A percentile compares a stretch with the other conserved stretches of the same genome.
Evolutionary conservation across 1,284 basidiomycete species (phyloP).

Genomic region (Coniophora puteana): DNA sequence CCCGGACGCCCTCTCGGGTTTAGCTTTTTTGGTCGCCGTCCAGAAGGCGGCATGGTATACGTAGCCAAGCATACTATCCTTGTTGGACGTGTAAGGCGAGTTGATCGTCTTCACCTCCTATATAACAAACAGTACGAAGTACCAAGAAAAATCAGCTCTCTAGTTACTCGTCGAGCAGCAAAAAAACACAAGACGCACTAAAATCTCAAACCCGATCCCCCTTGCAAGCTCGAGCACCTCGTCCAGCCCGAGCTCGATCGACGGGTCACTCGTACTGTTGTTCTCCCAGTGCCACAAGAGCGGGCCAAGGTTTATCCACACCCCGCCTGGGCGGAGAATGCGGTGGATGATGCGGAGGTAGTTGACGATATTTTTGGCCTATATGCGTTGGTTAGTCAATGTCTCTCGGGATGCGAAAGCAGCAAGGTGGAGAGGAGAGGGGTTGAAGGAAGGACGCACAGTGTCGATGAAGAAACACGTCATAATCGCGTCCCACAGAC

Average conservation of each 20-base stretch:
- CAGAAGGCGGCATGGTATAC: slow-evolving; percentile 84
- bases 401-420: background rate
- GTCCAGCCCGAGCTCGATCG: slow-evolving; percentile 85
- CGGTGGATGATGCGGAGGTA: slow-evolving; percentile 82
- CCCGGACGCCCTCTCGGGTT: too few relatives aligned
- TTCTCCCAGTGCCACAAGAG: slow-evolving; percentile 97
- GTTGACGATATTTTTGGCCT: slow-evolving; percentile 92
- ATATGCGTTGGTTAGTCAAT: slow-evolving; percentile 6
- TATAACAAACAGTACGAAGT: background rate
- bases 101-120: slow-evolving; percentile 80
- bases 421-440: too few relatives aligned
- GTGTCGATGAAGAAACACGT: slow-evolving; percentile 99
- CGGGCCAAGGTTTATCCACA: slow-evolving; percentile 94
- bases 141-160: slow-evolving; percentile 5
- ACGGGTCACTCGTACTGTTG: slow-evolving; percentile 73
- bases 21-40: slow-evolving; percentile 82
- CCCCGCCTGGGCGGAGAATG: slow-evolving; percentile 77
- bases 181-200: slow-evolving; percentile 48
- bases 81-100: slow-evolving; percentile 87
- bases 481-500: slow-evolving; percentile 84
- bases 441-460: slow-evolving; percentile 43
- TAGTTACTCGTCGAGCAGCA: slow-evolving; percentile 8
- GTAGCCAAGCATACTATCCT: slow-evolving; percentile 84
- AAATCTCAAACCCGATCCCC: slow-evolving; percentile 80
- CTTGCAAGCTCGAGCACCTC: slow-evolving; percentile 80